Evolutionary conservation across 805 yeast species (phyloP).

Genomic region (Wickerhamiella brachini): DNA sequence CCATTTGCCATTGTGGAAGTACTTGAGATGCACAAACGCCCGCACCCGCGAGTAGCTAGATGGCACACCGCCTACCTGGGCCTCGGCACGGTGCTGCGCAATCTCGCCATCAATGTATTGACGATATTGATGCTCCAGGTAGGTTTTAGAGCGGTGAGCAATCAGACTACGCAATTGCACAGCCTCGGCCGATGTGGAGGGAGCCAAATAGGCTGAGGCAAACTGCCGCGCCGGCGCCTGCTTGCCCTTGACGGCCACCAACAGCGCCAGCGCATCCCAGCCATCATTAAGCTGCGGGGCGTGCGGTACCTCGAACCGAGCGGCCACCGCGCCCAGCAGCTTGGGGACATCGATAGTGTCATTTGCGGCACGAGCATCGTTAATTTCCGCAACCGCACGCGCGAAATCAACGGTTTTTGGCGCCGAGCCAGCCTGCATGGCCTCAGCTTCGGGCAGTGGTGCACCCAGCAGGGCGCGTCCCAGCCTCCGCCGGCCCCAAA

Average conservation of each 20-base stretch:
- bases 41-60: constrained; percentile 59
- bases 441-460: constrained; percentile 15
- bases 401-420: constrained; percentile 3
- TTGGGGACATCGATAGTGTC: neutral
- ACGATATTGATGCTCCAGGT: constrained; percentile 65
- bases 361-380: constrained; percentile 1
- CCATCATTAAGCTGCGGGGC: constrained; percentile 7
- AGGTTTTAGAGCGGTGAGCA: constrained; percentile 40
- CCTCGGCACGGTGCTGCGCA: constrained; percentile 36
- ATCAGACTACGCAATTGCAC: constrained; percentile 29
- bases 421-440: constrained; percentile 2
- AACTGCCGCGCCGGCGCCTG: constrained; percentile 22
- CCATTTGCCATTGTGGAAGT: constrained; percentile 34
- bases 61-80: constrained; percentile 51
- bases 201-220: constrained; percentile 16
- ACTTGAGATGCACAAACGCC: constrained; percentile 41
- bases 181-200: constrained; percentile 20
- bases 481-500: constrained; percentile 24
- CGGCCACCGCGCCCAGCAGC: neutral
- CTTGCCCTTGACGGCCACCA: constrained; percentile 2
- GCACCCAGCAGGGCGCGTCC: constrained; percentile 28
- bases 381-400: neutral
- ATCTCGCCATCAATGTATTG: constrained; percentile 54
- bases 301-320: constrained; percentile 1
- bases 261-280: constrained; percentile 13